phyloP scores from a whole-genome alignment of 2,329 filamentous ascomycete species.

The Epichloe baconii region DNA sequence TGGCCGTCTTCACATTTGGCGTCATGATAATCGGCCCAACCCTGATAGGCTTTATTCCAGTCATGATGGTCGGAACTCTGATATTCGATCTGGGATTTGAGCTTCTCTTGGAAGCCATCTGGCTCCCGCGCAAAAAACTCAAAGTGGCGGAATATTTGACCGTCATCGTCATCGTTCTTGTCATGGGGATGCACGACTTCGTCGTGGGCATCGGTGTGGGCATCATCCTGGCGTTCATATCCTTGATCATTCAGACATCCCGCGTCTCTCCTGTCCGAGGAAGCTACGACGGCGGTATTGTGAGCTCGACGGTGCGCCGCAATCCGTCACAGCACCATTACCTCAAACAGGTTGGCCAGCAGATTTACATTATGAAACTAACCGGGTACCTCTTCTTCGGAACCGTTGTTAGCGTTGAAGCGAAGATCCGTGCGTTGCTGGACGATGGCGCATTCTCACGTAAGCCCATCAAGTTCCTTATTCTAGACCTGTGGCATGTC shows the following conservation, averaged over 20 bases:
- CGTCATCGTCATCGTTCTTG: conserved; percentile 75
- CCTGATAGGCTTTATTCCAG: conserved; percentile 85
- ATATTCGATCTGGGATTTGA: conserved; percentile 95
- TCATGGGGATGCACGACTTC: conserved; percentile 96
- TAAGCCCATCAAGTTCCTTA: conserved; percentile 74
- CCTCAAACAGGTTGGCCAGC: conserved; percentile 68
- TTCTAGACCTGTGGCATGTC: conserved; percentile 81
- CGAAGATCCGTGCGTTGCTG: conserved; percentile 68
- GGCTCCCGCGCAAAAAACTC: conserved; percentile 78
- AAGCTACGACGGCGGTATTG: conserved; percentile 79
- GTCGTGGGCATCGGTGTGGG: conserved; percentile 87
- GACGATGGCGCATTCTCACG: conserved; percentile 67
- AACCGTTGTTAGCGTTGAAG: conserved; percentile 90
- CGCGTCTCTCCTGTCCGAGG: conserved; percentile 78
- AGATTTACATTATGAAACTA: conserved; percentile 85
- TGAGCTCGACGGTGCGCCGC: conserved; percentile 81
- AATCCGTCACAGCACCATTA: conserved; percentile 84
- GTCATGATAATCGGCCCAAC: conserved; percentile 77
- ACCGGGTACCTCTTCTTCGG: conserved; percentile 97
- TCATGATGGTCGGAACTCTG: conserved; percentile 90
- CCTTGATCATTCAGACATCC: conserved; percentile 83
- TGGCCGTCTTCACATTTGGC: conserved; percentile 66
- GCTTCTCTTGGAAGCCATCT: conserved; percentile 75
- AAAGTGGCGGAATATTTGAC: conserved; percentile 82
- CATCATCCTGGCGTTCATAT: conserved; percentile 81